Base-by-base conservation (phyloP, 495 filamentous ascomycete genomes). In the Podospora australis region DNA sequence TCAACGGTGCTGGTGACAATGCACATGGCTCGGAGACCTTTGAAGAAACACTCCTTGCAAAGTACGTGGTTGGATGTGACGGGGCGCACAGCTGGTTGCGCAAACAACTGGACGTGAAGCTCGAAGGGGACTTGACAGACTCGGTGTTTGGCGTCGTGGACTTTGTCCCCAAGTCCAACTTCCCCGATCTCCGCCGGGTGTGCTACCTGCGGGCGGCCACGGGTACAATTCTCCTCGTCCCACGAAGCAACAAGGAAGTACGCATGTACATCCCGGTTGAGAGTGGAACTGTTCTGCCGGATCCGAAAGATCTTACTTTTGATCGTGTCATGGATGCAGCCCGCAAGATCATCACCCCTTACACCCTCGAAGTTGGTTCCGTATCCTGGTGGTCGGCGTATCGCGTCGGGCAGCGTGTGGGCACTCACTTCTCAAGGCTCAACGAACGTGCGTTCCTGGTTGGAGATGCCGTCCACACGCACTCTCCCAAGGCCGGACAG, bases 351-450 rank as follows among this genome's bases (percentile, higher is more conserved):
- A 52, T 87, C 5, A 58, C 60, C 5, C 83, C 83, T 0, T 86
- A 86, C 55, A 79, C 70, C 32, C 57, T 87, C 4, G 70, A 76
- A 16, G 32, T 47, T 1, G 23, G 51, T 21, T 36, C 50, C 28
- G 35, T 62, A 8, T 23, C 52, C 9, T 60, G 67, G 67, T 70
- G 64, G 62, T 64, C 65, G 1, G 64, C 73, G 24, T 79, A 79
- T 56, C 70, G 83, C 43, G 85, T 89, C 35, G 84, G 84, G 1
- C 86, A 90, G 67, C 78, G 86, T 23, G 82, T 89, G 2, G 80
- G 80, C 9, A 73, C 79, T 16, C 65, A 74, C 3, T 89, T 88
- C 52, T 78, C 73, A 6, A 62, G 72, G 7, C 35, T 29, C 13
- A 61, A 77, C 22, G 70, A 86, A 35, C 70, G 83, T 0, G 74